Base-by-base conservation (phyloP, 164 flowering plant genomes). In the Piper longum region DNA sequence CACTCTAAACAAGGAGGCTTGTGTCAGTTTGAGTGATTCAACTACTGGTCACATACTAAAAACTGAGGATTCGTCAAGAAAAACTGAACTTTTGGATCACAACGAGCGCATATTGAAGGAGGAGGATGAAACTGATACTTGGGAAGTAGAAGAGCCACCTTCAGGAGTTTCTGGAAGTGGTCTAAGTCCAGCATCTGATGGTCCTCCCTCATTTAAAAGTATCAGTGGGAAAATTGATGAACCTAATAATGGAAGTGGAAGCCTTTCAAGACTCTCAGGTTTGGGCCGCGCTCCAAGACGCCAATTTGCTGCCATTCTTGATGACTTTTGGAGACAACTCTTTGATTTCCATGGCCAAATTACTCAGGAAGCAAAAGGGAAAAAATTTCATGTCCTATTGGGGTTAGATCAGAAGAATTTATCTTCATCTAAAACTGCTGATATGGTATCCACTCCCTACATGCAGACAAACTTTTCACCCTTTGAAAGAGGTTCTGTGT, bases 271-370 rank as follows among this genome's bases (percentile, higher is more conserved):
- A 78, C 69, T 91, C 66, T 84, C 89, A 42, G 99, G 99, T 44
- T 76, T 93, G 74, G 97, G 96, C 16, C 96, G 99, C 73, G 89
- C 95, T 54, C 91, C 88, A 41, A 80, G 99, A 64, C 89, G 91
- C 16, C 91, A 89, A 58, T 73, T 95, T 64, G 84, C 97, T 69
- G 67, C 76, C 13, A 72, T 79, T 69, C 96, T 95, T 65, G 93
- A 95, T 72, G 97, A 89, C 56, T 95, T 91, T 74, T 93, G 99
- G 99, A 92, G 89, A 16, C 89, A 90, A 72, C 65, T 93, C 64
- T 93, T 80, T 74, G 93, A 95, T 75, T 82, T 75, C 67, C 97
- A 95, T 76, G 99, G 99, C 16, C 84, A 79, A 58, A 60, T 74
- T 17, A 87, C 87, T 62, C 72, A 69, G 70, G 96, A 89, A 66